Percentiles rank a stretch among this genome's conserved stretches.
Evolutionary conservation across 1,284 basidiomycete genomes (phyloP).

Genomic region (Papiliotrema flavescens): DNA sequence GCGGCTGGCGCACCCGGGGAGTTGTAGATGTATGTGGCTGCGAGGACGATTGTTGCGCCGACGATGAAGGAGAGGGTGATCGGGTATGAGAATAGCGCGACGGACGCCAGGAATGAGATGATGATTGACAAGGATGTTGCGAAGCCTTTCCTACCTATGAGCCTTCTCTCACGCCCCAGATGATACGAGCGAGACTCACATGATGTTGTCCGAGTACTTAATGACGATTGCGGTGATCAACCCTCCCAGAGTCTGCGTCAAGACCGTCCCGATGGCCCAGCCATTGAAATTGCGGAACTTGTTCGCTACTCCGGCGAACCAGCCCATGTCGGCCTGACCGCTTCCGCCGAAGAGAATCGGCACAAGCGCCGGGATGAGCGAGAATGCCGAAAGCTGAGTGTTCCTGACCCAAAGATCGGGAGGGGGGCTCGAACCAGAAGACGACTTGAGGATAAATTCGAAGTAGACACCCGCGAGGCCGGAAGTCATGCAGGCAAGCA

Average conservation of each 20-base stretch:
- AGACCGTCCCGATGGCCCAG: slow-evolving; percentile 88
- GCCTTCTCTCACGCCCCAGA: neutral
- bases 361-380: slow-evolving; percentile 79
- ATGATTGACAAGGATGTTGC: slow-evolving; percentile 90
- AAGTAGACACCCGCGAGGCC: slow-evolving; percentile 99
- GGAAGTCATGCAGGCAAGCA: slow-evolving; percentile 88
- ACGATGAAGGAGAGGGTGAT: slow-evolving; percentile 80
- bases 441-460: slow-evolving; percentile 92
- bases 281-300: slow-evolving; percentile 61
- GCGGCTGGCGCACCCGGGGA: slow-evolving; percentile 48
- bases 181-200: slow-evolving; percentile 32
- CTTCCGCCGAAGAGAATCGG: slow-evolving; percentile 65
- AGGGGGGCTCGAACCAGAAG: slow-evolving; percentile 37
- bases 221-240: slow-evolving; percentile 73
- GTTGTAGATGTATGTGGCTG: slow-evolving; percentile 88
- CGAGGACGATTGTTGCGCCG: slow-evolving; percentile 75
- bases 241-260: slow-evolving; percentile 84
- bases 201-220: slow-evolving; percentile 53
- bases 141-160: slow-evolving; percentile 66
- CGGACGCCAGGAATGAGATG: slow-evolving; percentile 84
- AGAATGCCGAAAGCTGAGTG: slow-evolving; percentile 92
- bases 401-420: slow-evolving; percentile 92
- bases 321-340: slow-evolving; percentile 31
- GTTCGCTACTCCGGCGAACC: slow-evolving; percentile 26
- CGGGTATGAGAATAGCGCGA: slow-evolving; percentile 79